Evolutionary conservation across 495 filamentous ascomycete genomes (phyloP).

Genomic region (Letharia columbiana): DNA sequence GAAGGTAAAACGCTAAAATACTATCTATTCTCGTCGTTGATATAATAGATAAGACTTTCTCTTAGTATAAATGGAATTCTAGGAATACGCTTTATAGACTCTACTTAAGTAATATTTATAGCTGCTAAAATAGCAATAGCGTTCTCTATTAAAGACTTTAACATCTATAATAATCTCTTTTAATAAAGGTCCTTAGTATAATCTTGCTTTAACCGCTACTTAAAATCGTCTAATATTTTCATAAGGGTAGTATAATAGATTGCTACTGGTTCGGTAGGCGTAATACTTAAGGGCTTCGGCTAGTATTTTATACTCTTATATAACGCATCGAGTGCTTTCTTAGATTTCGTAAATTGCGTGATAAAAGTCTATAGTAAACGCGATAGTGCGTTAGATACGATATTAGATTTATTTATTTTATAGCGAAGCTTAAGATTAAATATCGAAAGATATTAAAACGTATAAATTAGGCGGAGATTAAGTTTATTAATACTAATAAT

Average conservation of each 20-base stretch:
- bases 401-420: constrained; percentile 11
- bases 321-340: not conserved
- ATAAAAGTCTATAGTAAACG: not conserved
- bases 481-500: constrained; percentile 13
- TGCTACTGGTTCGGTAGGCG: not conserved
- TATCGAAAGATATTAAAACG: constrained; percentile 5
- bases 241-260: not conserved
- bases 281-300: not conserved
- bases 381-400: not conserved
- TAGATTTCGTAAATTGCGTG: not conserved
- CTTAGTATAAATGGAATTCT: not conserved
- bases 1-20: not conserved
- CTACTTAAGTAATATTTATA: too few relatives aligned
- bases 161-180: not conserved
- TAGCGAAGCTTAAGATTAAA: constrained; percentile 11
- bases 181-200: not conserved
- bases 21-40: not conserved
- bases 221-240: not conserved
- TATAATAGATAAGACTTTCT: not conserved
- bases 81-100: too few relatives aligned
- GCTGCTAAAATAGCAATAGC: not conserved
- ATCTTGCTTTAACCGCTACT: not conserved
- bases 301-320: not conserved
- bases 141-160: not conserved
- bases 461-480: not conserved